Evolutionary conservation across 1,139 yeast species (phyloP).

Genomic region (Sugiyamaella neomexicana): DNA sequence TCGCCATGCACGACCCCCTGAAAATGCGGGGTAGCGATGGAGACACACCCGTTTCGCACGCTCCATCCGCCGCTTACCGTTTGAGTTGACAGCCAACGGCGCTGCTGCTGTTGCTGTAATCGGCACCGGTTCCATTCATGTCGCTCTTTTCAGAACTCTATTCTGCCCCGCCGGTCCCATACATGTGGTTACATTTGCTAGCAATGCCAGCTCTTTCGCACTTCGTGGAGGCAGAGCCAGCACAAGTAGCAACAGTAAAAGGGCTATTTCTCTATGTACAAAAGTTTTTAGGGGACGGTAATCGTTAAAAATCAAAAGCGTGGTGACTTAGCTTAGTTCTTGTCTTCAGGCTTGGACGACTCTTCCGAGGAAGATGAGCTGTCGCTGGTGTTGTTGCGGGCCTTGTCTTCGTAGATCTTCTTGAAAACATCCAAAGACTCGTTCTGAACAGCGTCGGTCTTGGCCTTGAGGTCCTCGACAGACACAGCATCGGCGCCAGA

Average conservation of each 20-base stretch:
- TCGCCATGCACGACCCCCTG: background rate
- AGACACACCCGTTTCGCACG: background rate
- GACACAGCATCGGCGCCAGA: conserved; percentile 86
- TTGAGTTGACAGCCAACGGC: no score
- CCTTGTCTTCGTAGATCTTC: conserved; percentile 85
- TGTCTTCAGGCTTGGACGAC: conserved; percentile 24
- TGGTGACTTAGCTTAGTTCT: conserved; percentile 1
- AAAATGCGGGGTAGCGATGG: background rate
- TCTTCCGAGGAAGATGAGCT: conserved; percentile 25
- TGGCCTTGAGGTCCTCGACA: conserved; percentile 80
- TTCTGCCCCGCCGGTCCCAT: no score
- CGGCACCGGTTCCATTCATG: background rate
- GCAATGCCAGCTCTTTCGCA: no score
- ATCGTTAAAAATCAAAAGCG: background rate
- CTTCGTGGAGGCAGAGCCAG: background rate
- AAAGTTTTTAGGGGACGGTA: background rate
- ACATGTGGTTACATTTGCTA: background rate
- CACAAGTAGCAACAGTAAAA: background rate
- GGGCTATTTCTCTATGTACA: conserved; percentile 15
- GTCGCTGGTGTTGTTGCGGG: conserved; percentile 30
- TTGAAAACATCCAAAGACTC: conserved; percentile 92
- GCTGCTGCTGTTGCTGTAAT: no score
- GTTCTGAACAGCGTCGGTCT: conserved; percentile 92
- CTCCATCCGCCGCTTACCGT: no score
- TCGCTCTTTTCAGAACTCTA: background rate